Base-by-base conservation (phyloP, 495 filamentous ascomycete genomes). In the Neurospora sp. region DNA sequence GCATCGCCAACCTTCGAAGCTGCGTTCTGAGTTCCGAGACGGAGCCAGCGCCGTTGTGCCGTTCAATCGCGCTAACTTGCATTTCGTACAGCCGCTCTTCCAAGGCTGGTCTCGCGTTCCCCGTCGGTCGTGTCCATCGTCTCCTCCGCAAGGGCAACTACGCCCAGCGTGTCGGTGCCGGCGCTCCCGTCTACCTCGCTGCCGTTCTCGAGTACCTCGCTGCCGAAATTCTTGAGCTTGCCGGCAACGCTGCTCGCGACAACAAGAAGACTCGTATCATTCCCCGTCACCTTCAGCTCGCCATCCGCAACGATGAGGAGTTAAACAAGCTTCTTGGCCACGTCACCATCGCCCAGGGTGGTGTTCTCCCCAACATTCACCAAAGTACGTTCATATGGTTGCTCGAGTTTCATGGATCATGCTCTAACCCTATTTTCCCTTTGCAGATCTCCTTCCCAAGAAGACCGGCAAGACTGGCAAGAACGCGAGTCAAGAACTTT, bases 221-320 rank as follows among this genome's bases (percentile, higher is more conserved):
- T 74, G 96, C 96, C 74, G 96, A 99, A 85, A 98, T 99, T 74
- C 94, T 99, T 82, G 96, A 99, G 86, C 87, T 99, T 85, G 96
- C 96, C 82, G 96, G 96, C 79, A 99, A 99, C 82, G 96, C 96
- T 76, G 96, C 96, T 73, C 95, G 96, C 82, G 96, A 99, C 86
- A 98, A 98, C 92, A 99, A 99, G 93, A 98, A 98, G 91, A 99
- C 95, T 74, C 94, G 96, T 92, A 99, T 99, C 88, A 99, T 98
- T 77, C 96, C 96, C 75, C 94, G 96, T 83, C 96, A 99, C 85
- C 91, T 99, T 69, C 96, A 99, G 87, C 94, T 99, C 79, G 96
- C 96, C 84, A 99, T 99, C 87, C 92, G 96, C 77, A 98, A 98
- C 85, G 96, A 99, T 84, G 94, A 99, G 90, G 96, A 99, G 84